These are phyloP conservation scores for Xerocomellus intermedius DNA, from an alignment of 768 basidiomycete genomes.

Conservation along the genomic window DNA sequence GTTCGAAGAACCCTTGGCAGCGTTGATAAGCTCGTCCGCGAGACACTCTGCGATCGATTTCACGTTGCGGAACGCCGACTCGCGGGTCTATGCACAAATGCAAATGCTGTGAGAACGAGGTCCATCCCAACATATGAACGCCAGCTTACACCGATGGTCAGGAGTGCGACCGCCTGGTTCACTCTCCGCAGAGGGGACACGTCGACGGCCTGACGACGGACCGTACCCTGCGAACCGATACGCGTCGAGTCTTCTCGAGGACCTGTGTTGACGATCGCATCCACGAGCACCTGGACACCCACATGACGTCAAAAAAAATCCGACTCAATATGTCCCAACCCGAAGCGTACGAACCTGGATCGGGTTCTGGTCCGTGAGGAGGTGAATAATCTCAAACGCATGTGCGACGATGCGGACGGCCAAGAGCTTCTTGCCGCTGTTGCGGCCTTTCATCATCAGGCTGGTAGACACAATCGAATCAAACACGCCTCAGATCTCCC, in stretches of 20 bases:
- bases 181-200: conserved; percentile 97
- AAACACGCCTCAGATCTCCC: neutral
- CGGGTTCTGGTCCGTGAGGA: conserved; percentile 99
- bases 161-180: conserved; percentile 94
- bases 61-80: conserved; percentile 99
- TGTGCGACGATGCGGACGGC: conserved; percentile 98
- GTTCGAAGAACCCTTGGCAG: conserved; percentile 99
- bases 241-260: conserved; percentile 99
- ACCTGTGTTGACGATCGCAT: conserved; percentile 99
- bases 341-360: conserved; percentile 70
- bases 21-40: conserved; percentile 99
- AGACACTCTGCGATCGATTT: conserved; percentile 99
- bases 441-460: too few relatives aligned
- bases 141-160: conserved; percentile 87
- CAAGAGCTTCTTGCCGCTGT: too few relatives aligned
- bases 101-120: conserved; percentile 3
- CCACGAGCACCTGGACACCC: conserved; percentile 74
- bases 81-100: conserved; percentile 70
- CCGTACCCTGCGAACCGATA: conserved; percentile 99
- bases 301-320: neutral
- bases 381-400: conserved; percentile 99
- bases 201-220: conserved; percentile 99
- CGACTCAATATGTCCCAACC: too few relatives aligned
- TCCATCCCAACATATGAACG: neutral
- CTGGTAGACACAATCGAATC: too few relatives aligned